phyloP scores from a whole-genome alignment of 768 basidiomycete species.

The Termitomyces bulborhizus region DNA sequence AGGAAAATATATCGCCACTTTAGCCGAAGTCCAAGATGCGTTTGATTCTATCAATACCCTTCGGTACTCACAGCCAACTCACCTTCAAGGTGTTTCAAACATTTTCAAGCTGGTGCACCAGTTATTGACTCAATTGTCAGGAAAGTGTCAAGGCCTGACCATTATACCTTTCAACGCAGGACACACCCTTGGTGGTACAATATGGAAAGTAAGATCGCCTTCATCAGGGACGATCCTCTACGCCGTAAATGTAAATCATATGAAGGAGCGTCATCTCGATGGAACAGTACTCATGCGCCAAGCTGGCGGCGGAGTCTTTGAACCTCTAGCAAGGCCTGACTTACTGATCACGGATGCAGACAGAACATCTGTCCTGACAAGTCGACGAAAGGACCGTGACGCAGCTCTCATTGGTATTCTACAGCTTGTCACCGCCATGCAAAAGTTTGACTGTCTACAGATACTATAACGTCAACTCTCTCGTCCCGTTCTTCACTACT shows the following conservation, averaged over 20 bases:
- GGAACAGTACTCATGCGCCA: conserved; percentile 83
- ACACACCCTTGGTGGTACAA: conserved; percentile 92
- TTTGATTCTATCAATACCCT: conserved; percentile 90
- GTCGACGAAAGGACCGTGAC: conserved; percentile 86
- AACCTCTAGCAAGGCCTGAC: conserved; percentile 85
- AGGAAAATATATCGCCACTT: conserved; percentile 67
- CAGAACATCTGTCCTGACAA: conserved; percentile 73
- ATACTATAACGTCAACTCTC: conserved; percentile 85
- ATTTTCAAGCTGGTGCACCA: not conserved
- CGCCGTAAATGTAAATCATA: conserved; percentile 94
- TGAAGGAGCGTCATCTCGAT: conserved; percentile 91
- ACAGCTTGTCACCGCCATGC: not conserved
- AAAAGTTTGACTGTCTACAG: conserved; percentile 31
- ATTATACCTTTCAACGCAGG: conserved; percentile 95
- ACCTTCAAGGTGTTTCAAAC: conserved; percentile 73
- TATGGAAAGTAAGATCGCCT: conserved; percentile 98
- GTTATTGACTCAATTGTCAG: conserved; percentile 29
- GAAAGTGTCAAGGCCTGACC: conserved; percentile 88
- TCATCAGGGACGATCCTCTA: conserved; percentile 95
- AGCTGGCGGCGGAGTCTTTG: conserved; percentile 73
- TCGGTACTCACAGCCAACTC: conserved; percentile 92
- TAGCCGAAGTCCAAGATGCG: conserved; percentile 84
- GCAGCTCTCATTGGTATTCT: conserved; percentile 72
- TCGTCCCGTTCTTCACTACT: conserved; percentile 76
- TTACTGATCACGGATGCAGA: conserved; percentile 92